Conservation (phyloP, 1,139 yeast species). For the Debaryomyces coudertii region DNA sequence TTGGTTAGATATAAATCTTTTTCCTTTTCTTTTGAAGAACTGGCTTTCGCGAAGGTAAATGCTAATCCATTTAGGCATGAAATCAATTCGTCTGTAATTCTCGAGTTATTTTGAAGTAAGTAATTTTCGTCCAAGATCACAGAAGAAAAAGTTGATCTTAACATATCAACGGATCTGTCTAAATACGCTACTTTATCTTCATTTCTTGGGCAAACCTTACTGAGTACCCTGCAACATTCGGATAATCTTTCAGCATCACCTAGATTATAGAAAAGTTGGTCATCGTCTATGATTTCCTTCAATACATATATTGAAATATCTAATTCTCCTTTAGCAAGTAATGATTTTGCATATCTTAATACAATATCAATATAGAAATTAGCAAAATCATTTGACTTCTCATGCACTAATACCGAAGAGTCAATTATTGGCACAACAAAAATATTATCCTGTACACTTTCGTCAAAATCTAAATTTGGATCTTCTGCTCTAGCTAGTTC, state of each 20-base stretch:
- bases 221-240: conserved; percentile 44
- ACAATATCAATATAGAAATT: conserved; percentile 51
- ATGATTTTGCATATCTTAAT: conserved; percentile 44
- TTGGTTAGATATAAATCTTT: conserved; percentile 23
- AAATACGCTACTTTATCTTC: conserved; percentile 39
- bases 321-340: conserved; percentile 46
- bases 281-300: conserved; percentile 37
- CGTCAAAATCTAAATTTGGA: conserved; percentile 31
- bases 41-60: conserved; percentile 29
- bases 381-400: conserved; percentile 38
- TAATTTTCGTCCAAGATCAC: conserved; percentile 31
- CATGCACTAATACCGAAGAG: conserved; percentile 32
- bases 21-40: conserved; percentile 16
- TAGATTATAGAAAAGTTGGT: conserved; percentile 40
- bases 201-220: conserved; percentile 29
- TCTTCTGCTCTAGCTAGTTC: conserved; percentile 38
- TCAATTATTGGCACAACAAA: conserved; percentile 40
- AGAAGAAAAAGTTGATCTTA: conserved; percentile 31
- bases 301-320: conserved; percentile 35
- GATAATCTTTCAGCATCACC: conserved; percentile 52
- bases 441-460: conserved; percentile 24
- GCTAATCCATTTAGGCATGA: conserved; percentile 41
- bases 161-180: conserved; percentile 46
- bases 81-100: conserved; percentile 44
- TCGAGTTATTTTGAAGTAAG: conserved; percentile 30